Conservation (phyloP, 805 yeast species). For the Barnettozyma botsteinii region DNA sequence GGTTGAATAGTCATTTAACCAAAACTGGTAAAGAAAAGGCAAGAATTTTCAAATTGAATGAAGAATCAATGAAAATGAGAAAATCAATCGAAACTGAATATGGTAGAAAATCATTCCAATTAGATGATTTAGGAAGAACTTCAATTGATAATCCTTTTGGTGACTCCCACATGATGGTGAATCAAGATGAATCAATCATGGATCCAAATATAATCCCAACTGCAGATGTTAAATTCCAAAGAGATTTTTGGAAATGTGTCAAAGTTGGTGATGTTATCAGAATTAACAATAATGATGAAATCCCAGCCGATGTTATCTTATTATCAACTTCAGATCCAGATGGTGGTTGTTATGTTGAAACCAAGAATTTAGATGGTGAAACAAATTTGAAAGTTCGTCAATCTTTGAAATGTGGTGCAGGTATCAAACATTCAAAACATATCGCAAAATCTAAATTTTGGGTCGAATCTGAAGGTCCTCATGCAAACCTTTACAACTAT, state of each 20-base stretch:
- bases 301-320: conserved; percentile 70
- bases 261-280: conserved; percentile 71
- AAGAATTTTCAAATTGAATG: conserved; percentile 22
- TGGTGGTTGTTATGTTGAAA: conserved; percentile 67
- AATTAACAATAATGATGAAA: conserved; percentile 68
- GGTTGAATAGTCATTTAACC: conserved; percentile 30
- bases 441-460: conserved; percentile 49
- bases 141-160: conserved; percentile 25
- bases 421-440: conserved; percentile 43
- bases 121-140: conserved; percentile 21
- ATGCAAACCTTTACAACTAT: conserved; percentile 68
- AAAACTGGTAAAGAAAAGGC: conserved; percentile 34
- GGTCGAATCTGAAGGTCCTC: conserved; percentile 83
- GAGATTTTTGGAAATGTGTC: conserved; percentile 55
- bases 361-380: conserved; percentile 78
- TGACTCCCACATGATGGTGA: conserved; percentile 24
- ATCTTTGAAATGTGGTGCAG: conserved; percentile 57
- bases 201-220: conserved; percentile 53
- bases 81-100: conserved; percentile 35
- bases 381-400: conserved; percentile 74
- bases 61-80: conserved; percentile 26
- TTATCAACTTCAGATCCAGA: conserved; percentile 64
- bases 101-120: conserved; percentile 24
- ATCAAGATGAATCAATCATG: conserved; percentile 44
- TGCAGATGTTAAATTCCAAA: conserved; percentile 37